Base-by-base conservation (phyloP, 164 flowering plant species). In the Piper longum region DNA sequence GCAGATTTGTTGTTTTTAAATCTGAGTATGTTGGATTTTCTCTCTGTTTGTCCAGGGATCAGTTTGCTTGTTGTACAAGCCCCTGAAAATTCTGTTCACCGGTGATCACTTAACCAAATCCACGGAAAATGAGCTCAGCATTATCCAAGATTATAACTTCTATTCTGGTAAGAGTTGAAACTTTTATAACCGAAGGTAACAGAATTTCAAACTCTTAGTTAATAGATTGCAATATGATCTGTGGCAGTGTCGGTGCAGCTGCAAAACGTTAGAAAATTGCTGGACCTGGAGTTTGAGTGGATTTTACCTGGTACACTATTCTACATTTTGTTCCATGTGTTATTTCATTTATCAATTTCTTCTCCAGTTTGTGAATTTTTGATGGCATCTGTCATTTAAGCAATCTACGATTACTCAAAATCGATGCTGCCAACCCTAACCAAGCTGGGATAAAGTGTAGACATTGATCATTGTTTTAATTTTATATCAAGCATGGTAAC, bases 51-150 rank as follows among this genome's bases (percentile, higher is more conserved):
- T 4, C 17, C 74, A 81, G 81, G 87, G 85, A 64, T 78, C 78
- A 7, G 79, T 81, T 44, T 78, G 83, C 76, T 74, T 83, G 65
- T 62, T 79, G 43, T 72, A 81, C 79, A 78, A 76, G 67, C 68
- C 85, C 13, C 70, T 72, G 19, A 74, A 78, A 73, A 64, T 71
- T 55, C 69, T 83, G 18, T 83, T 81, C 64, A 60, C 79, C 7
- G 87, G 87, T 13, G 87, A 83, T 61, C 87, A 83, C 65, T 44
- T 83, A 52, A 60, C 54, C 18, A 44, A 16, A 5, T 61, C 68
- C 71, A 39, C 66, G 6, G 76, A 66, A 43, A 43, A 60, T 72
- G 76, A 66, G 17, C 56, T 79, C 57, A 68, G 62, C 62, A 81
- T 83, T 42, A 11, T 13, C 9, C 79, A 79, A 54, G 45, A 41